Conservation (phyloP, 805 yeast species). For the Metschnikowia lunata region DNA sequence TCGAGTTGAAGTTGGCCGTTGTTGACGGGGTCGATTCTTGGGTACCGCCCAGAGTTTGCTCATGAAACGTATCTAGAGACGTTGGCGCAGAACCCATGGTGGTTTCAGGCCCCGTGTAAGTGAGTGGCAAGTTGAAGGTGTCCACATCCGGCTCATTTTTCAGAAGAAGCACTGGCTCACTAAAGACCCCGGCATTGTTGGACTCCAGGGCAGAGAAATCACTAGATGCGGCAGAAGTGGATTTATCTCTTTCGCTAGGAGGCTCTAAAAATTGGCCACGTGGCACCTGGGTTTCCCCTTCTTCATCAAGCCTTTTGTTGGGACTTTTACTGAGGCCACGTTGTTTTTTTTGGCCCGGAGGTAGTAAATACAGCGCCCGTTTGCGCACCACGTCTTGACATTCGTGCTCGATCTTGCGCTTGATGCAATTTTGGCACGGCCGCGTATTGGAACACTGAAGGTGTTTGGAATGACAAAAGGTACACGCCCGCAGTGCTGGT, state of each 20-base stretch:
- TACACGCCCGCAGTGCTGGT: conserved; percentile 68
- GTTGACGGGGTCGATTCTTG: conserved; percentile 14
- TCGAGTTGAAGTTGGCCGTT: conserved; percentile 33
- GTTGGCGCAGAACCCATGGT: background rate
- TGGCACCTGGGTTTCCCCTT: background rate
- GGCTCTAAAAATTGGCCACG: background rate
- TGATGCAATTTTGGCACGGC: conserved; percentile 69
- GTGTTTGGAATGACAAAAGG: conserved; percentile 68
- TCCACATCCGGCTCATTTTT: background rate
- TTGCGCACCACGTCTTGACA: conserved; percentile 61
- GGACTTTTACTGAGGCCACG: background rate
- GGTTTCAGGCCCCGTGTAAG: background rate
- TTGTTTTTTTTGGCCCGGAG: background rate
- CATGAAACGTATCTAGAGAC: conserved; percentile 3
- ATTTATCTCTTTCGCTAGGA: background rate
- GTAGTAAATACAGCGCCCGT: conserved; percentile 30
- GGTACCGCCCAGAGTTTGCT: conserved; percentile 3
- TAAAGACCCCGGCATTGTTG: background rate
- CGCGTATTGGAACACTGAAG: conserved; percentile 66
- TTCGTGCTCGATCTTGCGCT: conserved; percentile 49
- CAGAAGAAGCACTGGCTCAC: background rate
- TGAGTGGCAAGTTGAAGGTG: background rate
- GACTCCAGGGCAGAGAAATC: background rate
- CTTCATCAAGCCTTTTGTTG: background rate
- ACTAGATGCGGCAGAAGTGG: background rate